Evolutionary conservation across 176 grass and related monocot species (phyloP).

Genomic region (Aegilops sharonensis): DNA sequence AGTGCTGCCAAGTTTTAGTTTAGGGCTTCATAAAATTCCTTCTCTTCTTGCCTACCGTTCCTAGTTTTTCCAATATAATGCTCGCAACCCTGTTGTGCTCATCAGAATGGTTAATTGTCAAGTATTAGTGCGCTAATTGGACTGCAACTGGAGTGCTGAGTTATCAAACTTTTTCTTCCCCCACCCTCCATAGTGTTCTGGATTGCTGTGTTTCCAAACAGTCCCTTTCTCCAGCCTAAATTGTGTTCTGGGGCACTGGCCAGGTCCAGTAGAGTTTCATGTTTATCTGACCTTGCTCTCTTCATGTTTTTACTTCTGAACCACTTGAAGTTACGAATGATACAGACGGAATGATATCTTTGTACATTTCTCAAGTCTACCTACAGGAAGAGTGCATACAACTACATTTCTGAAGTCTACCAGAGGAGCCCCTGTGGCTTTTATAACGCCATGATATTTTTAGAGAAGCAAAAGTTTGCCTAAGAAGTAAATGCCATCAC

Average conservation of each 20-base stretch:
- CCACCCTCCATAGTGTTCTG: too few relatives aligned
- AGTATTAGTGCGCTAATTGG: too few relatives aligned
- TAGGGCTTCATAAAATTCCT: not conserved
- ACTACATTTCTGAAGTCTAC: not conserved
- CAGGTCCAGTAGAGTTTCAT: not conserved
- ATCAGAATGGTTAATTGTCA: not conserved
- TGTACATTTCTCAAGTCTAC: too few relatives aligned
- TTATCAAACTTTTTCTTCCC: too few relatives aligned
- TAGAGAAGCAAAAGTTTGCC: not conserved
- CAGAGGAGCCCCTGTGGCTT: not conserved
- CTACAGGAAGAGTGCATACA: too few relatives aligned
- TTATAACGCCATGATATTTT: too few relatives aligned
- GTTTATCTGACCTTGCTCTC: not conserved
- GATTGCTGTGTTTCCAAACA: not conserved
- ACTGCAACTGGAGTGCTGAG: too few relatives aligned
- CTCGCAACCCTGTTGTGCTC: not conserved
- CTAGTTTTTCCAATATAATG: not conserved
- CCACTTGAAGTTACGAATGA: not conserved
- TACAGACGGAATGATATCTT: not conserved
- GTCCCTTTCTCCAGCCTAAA: too few relatives aligned
- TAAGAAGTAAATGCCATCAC: too few relatives aligned
- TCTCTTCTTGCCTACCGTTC: not conserved
- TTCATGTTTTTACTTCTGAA: not conserved
- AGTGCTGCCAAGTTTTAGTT: not conserved
- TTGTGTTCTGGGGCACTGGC: too few relatives aligned